Percentiles rank a stretch among this genome's conserved stretches.
Evolutionary conservation across 179 eudicot species (phyloP).

Genomic region (Sideroxylon spinosum): DNA sequence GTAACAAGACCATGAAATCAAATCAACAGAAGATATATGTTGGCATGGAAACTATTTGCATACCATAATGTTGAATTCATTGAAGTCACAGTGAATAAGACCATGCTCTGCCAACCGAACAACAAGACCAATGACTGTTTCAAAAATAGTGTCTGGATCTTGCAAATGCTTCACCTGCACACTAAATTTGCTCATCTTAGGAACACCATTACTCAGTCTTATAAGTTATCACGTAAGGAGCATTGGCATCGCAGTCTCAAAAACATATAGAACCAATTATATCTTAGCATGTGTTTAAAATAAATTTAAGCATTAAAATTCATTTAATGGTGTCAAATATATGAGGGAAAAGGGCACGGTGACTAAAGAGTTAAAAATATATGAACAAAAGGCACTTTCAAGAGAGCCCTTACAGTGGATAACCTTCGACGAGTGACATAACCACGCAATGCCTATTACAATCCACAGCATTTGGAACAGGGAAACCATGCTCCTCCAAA

Average conservation of each 20-base stretch:
- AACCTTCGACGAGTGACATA: constrained; percentile 93
- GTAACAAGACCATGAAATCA: constrained; percentile 1
- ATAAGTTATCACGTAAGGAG: neutral
- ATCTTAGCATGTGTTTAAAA: neutral
- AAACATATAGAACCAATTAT: neutral
- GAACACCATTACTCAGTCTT: neutral
- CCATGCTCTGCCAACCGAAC: constrained; percentile 96
- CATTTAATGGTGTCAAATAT: neutral
- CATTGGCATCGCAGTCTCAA: neutral
- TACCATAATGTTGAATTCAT: constrained; percentile 96
- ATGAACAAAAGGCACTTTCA: neutral
- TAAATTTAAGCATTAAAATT: neutral
- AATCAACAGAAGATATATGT: neutral
- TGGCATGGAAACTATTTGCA: constrained; percentile 12
- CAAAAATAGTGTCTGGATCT: constrained; percentile 76
- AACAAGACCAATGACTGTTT: constrained; percentile 61
- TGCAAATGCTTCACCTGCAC: constrained; percentile 94
- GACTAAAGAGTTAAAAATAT: constrained; percentile 4
- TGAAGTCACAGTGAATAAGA: constrained; percentile 94
- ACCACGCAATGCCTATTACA: constrained; percentile 95
- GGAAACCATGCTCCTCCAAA: constrained; percentile 79
- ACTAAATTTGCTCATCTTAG: constrained; percentile 30
- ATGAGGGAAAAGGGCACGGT: neutral
- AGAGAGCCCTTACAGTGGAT: constrained; percentile 73
- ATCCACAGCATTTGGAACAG: constrained; percentile 90